Percentiles rank a stretch among this genome's conserved stretches.
Conservation (phyloP, 345 rosid species). For the Eucalyptus virginea region DNA sequence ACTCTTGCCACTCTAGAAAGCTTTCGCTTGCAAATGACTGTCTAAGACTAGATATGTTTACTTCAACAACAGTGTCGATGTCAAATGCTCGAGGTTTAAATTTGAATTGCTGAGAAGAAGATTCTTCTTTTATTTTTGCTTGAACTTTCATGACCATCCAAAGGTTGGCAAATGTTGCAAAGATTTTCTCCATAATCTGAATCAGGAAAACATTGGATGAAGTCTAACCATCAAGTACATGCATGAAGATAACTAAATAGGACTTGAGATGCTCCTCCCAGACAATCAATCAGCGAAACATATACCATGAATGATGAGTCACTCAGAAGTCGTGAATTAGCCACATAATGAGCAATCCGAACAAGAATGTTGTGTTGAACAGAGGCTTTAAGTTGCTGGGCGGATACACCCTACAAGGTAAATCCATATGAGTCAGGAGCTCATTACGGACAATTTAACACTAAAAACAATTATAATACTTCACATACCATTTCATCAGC, state of each 20-base stretch:
- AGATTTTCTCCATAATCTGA: slow-evolving; percentile 61
- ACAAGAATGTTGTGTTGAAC: slow-evolving; percentile 45
- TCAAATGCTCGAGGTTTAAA: slow-evolving; percentile 70
- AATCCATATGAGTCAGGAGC: not conserved
- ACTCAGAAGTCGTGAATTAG: slow-evolving; percentile 45
- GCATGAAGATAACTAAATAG: not conserved
- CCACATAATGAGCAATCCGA: slow-evolving; percentile 48
- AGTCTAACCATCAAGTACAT: not conserved
- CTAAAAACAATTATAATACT: not conserved
- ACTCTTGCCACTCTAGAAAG: slow-evolving; percentile 67
- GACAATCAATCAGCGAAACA: not conserved
- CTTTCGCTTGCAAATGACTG: slow-evolving; percentile 44
- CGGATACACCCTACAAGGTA: slow-evolving; percentile 26
- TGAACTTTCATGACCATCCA: slow-evolving; percentile 81
- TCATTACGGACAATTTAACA: not conserved
- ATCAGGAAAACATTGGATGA: slow-evolving; percentile 7
- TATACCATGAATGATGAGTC: slow-evolving; percentile 50
- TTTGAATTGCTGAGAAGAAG: slow-evolving; percentile 45
- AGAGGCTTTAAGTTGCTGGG: slow-evolving; percentile 37
- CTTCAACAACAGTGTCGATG: slow-evolving; percentile 66
- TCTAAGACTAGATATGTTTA: slow-evolving; percentile 50
- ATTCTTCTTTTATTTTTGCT: slow-evolving; percentile 44
- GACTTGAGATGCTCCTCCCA: not conserved
- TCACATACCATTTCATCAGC: slow-evolving; percentile 25
- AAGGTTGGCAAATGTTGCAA: slow-evolving; percentile 38